These are phyloP conservation scores for Phtheirospermum japonicum DNA, from an alignment of 257 asterid genomes.

Conservation along the genomic window DNA sequence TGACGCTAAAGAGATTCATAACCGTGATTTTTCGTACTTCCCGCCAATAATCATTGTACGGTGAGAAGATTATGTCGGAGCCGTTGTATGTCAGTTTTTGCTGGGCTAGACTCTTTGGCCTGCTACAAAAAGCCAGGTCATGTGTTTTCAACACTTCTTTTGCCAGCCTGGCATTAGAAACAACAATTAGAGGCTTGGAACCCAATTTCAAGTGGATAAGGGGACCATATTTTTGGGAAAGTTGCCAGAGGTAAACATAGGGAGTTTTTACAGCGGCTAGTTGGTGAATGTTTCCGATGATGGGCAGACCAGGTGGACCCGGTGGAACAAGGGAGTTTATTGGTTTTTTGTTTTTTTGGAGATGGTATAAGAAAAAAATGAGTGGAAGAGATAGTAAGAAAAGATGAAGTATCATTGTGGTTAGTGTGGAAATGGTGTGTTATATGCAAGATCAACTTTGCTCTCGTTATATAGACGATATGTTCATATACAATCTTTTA, in stretches of 20 bases:
- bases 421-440: too few relatives aligned
- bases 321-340: constrained; percentile 15
- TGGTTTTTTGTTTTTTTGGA: neutral
- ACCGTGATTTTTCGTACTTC: neutral
- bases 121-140: constrained; percentile 23
- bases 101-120: constrained; percentile 11
- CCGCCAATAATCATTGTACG: neutral
- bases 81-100: neutral
- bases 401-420: too few relatives aligned
- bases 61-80: neutral
- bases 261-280: constrained; percentile 3
- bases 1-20: neutral
- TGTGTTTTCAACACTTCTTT: constrained; percentile 27
- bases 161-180: constrained; percentile 23
- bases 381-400: too few relatives aligned
- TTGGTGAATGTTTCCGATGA: constrained; percentile 31
- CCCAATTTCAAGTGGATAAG: constrained; percentile 10
- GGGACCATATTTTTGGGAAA: constrained; percentile 20
- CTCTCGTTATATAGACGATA: too few relatives aligned
- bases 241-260: neutral
- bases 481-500: too few relatives aligned
- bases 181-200: neutral
- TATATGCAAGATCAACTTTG: too few relatives aligned
- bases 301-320: constrained; percentile 26
- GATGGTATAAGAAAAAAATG: neutral